These are phyloP conservation scores for Pascua guehoae DNA, from an alignment of 1,284 basidiomycete genomes.

Conservation along the genomic window DNA sequence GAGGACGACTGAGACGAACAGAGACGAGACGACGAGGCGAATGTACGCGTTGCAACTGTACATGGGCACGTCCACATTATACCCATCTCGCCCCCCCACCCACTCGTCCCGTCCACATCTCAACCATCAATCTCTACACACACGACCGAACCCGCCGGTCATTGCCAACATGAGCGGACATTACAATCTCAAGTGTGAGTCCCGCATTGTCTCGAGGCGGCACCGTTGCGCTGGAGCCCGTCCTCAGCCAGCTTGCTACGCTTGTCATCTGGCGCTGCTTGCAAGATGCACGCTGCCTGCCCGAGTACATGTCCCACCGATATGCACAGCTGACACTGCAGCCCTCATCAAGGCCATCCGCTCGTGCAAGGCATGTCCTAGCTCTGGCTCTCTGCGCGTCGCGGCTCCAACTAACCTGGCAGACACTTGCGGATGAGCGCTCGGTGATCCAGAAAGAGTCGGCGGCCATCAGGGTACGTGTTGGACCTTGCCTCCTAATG, in stretches of 20 bases:
- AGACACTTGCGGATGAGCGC: constrained; percentile 98
- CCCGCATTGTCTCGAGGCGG: background rate
- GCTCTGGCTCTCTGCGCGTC: background rate
- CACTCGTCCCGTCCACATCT: too few species aligned
- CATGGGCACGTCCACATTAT: too few species aligned
- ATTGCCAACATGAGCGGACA: constrained; percentile 53
- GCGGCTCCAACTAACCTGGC: constrained; percentile 1
- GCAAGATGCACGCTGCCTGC: too few species aligned
- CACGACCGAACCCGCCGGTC: background rate
- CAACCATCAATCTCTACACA: too few species aligned
- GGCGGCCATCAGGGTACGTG: constrained; percentile 73
- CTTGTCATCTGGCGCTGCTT: too few species aligned
- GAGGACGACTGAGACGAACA: too few species aligned
- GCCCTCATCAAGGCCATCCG: constrained; percentile 93
- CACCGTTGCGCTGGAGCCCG: too few species aligned
- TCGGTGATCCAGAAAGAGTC: constrained; percentile 97
- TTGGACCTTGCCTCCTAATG: background rate
- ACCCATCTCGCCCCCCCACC: too few species aligned
- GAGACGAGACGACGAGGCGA: too few species aligned
- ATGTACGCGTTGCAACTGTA: too few species aligned
- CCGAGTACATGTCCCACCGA: too few species aligned
- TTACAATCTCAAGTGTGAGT: constrained; percentile 83
- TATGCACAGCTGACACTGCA: constrained; percentile 39
- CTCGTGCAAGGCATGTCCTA: constrained; percentile 70
- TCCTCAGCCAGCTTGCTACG: too few species aligned